These are phyloP conservation scores for Sclerospora graminicola DNA, from an alignment of 352 stramenopile genomes.

Conservation along the genomic window DNA sequence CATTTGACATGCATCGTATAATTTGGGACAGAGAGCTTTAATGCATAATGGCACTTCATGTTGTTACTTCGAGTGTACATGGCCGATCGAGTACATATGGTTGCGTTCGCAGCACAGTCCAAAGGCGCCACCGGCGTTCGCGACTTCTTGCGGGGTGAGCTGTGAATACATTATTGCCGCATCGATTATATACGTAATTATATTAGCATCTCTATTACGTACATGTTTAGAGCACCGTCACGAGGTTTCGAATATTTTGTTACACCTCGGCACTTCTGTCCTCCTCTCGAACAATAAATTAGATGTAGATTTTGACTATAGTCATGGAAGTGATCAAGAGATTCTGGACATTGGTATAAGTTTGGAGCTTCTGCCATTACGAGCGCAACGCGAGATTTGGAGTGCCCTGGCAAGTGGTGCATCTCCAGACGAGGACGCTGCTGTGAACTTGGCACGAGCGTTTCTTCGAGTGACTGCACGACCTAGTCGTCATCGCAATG, in stretches of 20 bases:
- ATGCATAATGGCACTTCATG: too few species aligned
- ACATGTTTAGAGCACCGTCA: conserved; percentile 39
- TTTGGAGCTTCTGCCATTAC: conserved; percentile 31
- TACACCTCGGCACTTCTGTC: conserved; percentile 17
- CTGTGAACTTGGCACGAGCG: conserved; percentile 10
- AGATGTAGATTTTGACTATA: neutral
- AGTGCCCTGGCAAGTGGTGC: conserved; percentile 32
- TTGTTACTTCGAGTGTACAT: neutral
- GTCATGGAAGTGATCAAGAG: neutral
- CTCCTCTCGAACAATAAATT: conserved; percentile 5
- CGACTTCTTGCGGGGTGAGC: conserved; percentile 26
- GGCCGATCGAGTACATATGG: conserved; percentile 12
- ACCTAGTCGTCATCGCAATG: conserved; percentile 4
- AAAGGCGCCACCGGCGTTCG: conserved; percentile 35
- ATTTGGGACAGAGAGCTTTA: too few species aligned
- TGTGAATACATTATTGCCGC: neutral
- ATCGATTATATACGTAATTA: neutral
- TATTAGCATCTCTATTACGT: neutral
- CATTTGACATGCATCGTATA: too few species aligned
- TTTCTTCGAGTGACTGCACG: conserved; percentile 14
- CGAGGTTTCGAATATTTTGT: conserved; percentile 19
- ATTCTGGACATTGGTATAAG: conserved; percentile 19
- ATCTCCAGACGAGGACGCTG: conserved; percentile 2
- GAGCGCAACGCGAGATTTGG: conserved; percentile 49
- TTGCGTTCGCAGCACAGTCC: conserved; percentile 24